Evolutionary conservation across 2,329 filamentous ascomycete genomes (phyloP).

Genomic region (Fusarium sp.): DNA sequence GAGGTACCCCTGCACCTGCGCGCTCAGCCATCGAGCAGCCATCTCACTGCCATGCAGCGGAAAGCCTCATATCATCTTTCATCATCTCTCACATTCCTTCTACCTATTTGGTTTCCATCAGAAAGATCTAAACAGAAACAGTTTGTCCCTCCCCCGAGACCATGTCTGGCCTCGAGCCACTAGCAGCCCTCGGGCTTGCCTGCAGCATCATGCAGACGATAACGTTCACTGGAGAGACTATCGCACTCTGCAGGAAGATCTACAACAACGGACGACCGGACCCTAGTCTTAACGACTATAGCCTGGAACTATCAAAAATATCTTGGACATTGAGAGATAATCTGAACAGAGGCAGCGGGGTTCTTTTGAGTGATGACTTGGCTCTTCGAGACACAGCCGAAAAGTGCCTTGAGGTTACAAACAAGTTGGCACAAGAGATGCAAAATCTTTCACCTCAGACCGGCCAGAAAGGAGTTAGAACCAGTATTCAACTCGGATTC

Average conservation of each 20-base stretch:
- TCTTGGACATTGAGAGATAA: background rate
- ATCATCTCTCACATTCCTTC: background rate
- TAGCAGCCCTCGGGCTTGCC: background rate
- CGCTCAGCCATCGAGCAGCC: background rate
- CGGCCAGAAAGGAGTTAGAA: background rate
- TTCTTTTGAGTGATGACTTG: background rate
- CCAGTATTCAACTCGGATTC: background rate
- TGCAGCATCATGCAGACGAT: background rate
- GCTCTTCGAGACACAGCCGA: background rate
- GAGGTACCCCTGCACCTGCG: background rate
- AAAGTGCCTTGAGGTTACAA: background rate
- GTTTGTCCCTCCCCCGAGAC: accelerated
- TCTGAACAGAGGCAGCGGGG: background rate
- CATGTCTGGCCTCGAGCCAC: background rate
- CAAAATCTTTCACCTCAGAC: background rate
- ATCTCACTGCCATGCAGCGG: background rate
- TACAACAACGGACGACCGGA: background rate
- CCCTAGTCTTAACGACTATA: background rate
- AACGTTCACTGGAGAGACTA: background rate
- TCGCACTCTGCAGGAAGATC: background rate
- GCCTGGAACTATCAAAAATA: background rate
- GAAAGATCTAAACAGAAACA: background rate
- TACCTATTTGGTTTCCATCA: background rate
- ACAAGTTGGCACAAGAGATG: background rate
- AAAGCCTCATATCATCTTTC: background rate